Base-by-base conservation (phyloP, 2,329 filamentous ascomycete genomes). In the Trichoderma atroviride region DNA sequence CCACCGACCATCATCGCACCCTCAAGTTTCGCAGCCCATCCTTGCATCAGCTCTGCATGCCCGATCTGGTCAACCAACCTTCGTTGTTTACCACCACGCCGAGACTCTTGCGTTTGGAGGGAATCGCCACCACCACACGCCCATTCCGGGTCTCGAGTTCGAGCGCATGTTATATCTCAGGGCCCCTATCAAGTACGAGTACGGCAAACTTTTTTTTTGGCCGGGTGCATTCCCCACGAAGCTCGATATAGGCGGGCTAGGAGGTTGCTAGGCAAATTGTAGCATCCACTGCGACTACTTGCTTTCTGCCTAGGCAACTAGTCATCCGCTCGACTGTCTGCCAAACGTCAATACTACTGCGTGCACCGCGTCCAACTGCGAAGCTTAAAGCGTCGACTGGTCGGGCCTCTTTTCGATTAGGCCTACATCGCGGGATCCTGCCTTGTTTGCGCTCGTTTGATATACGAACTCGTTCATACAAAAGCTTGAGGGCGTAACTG, bases 231-330 rank as follows among this genome's bases (percentile, higher is more conserved):
- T 31, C 19, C 43, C 57, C 58, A 19, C 58, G 29, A 27, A 40
- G 37, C 52, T 75, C 74, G 78, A 76, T 76, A 79, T 79, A 78
- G 76, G 77, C 72, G 68, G 69, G 70, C 72, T 69, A 72, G 74
- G 65, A 73, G 74, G 74, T 72, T 74, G 70, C 71, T 77, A 79
- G 76, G 75, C 77, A 79, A 61, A 74, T 72, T 74, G 73, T 75
- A 79, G 68, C 68, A 63, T 29, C 40, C 69, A 70, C 56, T 70
- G 72, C 73, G 69, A 72, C 71, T 63, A 60, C 68, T 68, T 70
- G 74, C 74, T 72, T 72, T 52, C 56, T 70, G 66, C 37, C 53
- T 67, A 61, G 22, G 69, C 65, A 59, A 63, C 47, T 27, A 56
- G 50, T 53, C 24, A 40, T 50, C 67, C 52, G 19, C 59, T 63